Conservation (phyloP, 78 protist species). For the Bigelowiella natans region DNA sequence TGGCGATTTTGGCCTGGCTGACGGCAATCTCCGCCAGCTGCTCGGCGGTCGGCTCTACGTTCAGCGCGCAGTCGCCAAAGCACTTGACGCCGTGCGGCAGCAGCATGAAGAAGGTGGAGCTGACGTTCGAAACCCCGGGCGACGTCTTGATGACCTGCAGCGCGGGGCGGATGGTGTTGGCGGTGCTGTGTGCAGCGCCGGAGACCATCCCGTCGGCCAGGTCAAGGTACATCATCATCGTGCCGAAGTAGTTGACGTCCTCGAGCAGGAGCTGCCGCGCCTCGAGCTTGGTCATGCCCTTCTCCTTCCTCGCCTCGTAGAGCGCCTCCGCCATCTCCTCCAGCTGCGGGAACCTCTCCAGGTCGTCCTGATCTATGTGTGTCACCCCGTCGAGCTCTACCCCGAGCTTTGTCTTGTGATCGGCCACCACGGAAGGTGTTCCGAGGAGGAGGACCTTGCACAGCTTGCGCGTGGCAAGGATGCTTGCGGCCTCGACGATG, state of each 20-base stretch:
- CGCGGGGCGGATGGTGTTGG: slow-evolving; percentile 23
- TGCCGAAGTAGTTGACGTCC: slow-evolving; percentile 16
- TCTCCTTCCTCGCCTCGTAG: background rate
- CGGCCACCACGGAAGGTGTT: background rate
- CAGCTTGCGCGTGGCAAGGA: slow-evolving; percentile 4
- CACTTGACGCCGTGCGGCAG: slow-evolving; percentile 16
- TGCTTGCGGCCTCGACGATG: slow-evolving; percentile 7
- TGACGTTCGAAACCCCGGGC: background rate
- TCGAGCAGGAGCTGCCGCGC: background rate
- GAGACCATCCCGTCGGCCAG: slow-evolving; percentile 22
- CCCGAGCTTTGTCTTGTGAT: background rate
- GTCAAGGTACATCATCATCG: slow-evolving; percentile 13
- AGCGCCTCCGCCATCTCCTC: background rate
- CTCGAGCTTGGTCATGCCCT: background rate
- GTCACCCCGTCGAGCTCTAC: background rate
- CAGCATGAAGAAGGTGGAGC: slow-evolving; percentile 30
- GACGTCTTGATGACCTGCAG: slow-evolving; percentile 23
- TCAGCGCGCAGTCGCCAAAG: slow-evolving; percentile 34
- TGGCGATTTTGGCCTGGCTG: slow-evolving; percentile 11
- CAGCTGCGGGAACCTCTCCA: background rate
- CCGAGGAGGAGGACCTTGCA: slow-evolving; percentile 14
- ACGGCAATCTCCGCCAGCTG: slow-evolving; percentile 17
- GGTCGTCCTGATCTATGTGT: background rate
- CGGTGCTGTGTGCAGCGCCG: slow-evolving; percentile 29
- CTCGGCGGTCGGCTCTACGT: slow-evolving; percentile 23